phyloP scores from a whole-genome alignment of 805 yeast species.

The Saccharomycopsis sp. region DNA sequence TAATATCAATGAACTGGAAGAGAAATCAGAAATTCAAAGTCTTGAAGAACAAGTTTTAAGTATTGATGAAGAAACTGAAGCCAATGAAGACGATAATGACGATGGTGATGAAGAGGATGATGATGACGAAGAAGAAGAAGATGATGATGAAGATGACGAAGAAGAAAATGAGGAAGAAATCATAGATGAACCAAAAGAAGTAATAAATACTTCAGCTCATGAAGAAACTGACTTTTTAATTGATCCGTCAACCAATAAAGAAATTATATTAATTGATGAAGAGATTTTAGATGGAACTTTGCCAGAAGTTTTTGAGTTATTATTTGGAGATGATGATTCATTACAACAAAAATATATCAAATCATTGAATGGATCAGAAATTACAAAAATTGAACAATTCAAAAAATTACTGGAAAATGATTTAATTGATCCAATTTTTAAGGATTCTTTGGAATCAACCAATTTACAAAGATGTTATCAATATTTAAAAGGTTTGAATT shows the following conservation, averaged over 20 bases:
- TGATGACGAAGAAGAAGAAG: constrained; percentile 19
- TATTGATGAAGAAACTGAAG: constrained; percentile 26
- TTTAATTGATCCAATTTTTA: constrained; percentile 24
- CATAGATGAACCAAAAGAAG: not conserved
- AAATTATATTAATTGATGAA: constrained; percentile 40
- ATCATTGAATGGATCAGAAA: constrained; percentile 29
- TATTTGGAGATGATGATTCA: constrained; percentile 50
- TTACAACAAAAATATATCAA: constrained; percentile 34
- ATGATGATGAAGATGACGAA: constrained; percentile 18
- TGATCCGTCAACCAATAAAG: constrained; percentile 33
- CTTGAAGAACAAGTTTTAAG: constrained; percentile 32
- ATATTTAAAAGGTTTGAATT: constrained; percentile 67
- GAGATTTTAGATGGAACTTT: constrained; percentile 57
- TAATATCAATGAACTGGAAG: not conserved
- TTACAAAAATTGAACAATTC: constrained; percentile 21
- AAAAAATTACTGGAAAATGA: constrained; percentile 24
- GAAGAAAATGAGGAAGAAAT: not conserved
- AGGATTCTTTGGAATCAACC: constrained; percentile 29
- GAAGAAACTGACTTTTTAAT: constrained; percentile 19
- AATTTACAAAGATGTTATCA: constrained; percentile 41
- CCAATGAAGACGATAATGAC: constrained; percentile 13
- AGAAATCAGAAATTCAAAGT: not conserved
- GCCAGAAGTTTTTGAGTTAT: constrained; percentile 58
- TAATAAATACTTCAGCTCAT: not conserved
- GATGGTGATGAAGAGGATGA: constrained; percentile 19